phyloP scores from a whole-genome alignment of 768 basidiomycete genomes.

The Leccinum imitatum region DNA sequence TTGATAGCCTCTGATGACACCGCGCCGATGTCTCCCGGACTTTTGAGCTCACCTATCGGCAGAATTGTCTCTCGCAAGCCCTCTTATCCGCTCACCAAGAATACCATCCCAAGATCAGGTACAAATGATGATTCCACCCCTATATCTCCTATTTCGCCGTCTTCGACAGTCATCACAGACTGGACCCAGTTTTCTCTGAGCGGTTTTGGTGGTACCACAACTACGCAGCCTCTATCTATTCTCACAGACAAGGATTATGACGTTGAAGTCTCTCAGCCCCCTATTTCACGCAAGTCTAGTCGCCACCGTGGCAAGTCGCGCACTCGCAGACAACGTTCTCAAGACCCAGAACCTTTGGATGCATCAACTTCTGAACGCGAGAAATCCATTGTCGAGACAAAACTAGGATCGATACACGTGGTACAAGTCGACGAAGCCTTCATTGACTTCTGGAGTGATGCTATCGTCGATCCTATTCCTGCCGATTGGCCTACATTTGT shows the following conservation, averaged over 20 bases:
- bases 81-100: conserved; percentile 32
- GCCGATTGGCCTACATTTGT: conserved; percentile 67
- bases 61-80: conserved; percentile 29
- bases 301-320: conserved; percentile 33
- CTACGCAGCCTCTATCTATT: conserved; percentile 44
- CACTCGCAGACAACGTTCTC: conserved; percentile 21
- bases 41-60: conserved; percentile 38
- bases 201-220: conserved; percentile 53
- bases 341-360: conserved; percentile 16
- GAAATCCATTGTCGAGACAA: conserved; percentile 32
- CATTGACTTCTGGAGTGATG: conserved; percentile 79
- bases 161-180: conserved; percentile 40
- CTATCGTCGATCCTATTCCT: conserved; percentile 66
- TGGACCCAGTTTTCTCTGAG: conserved; percentile 69
- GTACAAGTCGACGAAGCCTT: conserved; percentile 79
- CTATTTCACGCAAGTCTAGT: conserved; percentile 34
- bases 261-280: conserved; percentile 51
- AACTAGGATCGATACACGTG: conserved; percentile 38
- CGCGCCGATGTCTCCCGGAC: conserved; percentile 28
- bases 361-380: conserved; percentile 14
- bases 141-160: conserved; percentile 29
- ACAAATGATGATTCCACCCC: conserved; percentile 24
- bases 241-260: conserved; percentile 67
- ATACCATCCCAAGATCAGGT: conserved; percentile 4
- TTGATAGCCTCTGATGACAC: conserved; percentile 47